phyloP scores from a whole-genome alignment of 2,329 filamentous ascomycete species.

The Nemania serpens region DNA sequence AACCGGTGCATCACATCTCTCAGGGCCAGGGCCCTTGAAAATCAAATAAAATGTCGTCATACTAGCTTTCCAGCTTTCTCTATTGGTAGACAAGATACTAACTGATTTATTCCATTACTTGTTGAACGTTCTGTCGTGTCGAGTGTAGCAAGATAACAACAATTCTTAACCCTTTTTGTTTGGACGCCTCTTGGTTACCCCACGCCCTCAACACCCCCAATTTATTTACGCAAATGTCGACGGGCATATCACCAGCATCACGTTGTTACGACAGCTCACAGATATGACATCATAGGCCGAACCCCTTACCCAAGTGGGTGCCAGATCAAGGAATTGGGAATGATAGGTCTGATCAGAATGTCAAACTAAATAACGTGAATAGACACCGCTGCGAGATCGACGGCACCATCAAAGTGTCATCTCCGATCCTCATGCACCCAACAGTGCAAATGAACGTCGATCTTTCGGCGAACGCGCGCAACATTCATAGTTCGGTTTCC shows the following conservation, averaged over 20 bases:
- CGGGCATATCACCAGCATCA: not conserved
- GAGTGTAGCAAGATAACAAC: not conserved
- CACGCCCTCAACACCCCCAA: not conserved
- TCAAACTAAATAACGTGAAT: not conserved
- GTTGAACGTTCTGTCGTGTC: too few species aligned
- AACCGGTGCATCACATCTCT: not conserved
- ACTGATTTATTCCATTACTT: too few species aligned
- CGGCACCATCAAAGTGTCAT: conserved; percentile 6
- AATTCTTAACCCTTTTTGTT: not conserved
- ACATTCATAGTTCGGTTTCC: conserved; percentile 4
- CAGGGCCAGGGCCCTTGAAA: not conserved
- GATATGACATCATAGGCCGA: conserved; percentile 22
- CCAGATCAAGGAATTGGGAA: not conserved
- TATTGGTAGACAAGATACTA: too few species aligned
- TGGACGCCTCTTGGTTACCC: not conserved
- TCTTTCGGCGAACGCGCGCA: conserved; percentile 6
- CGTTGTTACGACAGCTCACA: not conserved
- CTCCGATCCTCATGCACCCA: not conserved
- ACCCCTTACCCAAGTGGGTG: not conserved
- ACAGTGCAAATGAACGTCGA: conserved; percentile 11
- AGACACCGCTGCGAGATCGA: conserved; percentile 15
- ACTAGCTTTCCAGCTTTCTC: not conserved
- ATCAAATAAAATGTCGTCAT: not conserved
- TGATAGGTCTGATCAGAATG: not conserved
- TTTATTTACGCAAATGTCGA: not conserved